Evolutionary conservation across 2,329 filamentous ascomycete genomes (phyloP), one percentile per base, ranked within the genome.

Genomic region (Colletotrichum sp.): DNA sequence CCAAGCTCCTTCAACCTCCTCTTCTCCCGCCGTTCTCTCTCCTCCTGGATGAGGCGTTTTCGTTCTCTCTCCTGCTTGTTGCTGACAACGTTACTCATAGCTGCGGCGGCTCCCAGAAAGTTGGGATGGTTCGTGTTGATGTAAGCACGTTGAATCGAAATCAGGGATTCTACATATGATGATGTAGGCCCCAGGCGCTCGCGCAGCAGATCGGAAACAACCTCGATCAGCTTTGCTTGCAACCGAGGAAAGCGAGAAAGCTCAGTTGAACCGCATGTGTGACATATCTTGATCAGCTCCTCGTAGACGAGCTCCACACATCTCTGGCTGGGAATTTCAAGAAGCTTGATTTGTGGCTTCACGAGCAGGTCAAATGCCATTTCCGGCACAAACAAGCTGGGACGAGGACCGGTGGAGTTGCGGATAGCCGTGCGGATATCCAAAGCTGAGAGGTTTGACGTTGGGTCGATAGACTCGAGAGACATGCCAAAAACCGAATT

Each of bases 101-200:
- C 97, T 44, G 96, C 96, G 27, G 97, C 96, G 19, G 97, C 97
- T 61, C 97, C 97, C 19, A 99, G 92, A 88, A 99, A 99, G 86
- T 99, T 99, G 65, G 97, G 97, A 84, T 99, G 97, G 82, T 99
- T 99, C 57, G 97, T 99, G 88, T 99, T 99, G 87, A 99, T 99
- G 86, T 99, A 99, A 25, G 97, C 97, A 79, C 97, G 92, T 86
- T 99, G 97, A 77, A 99, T 99, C 30, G 97, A 94, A 79, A 99
- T 99, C 77, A 99, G 90, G 55, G 96, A 99, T 85, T 98, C 97
- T 59, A 99, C 97, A 80, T 99, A 99, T 69, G 87, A 90, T 3
- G 96, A 98, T 72, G 95, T 93, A 13, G 97, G 97, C 3, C 97
- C 97, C 8, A 99, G 90, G 76, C 96, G 92, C 87, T 99, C 97